Evolutionary conservation across 768 basidiomycete species (phyloP).

Genomic region (Tubosaeta sp.): DNA sequence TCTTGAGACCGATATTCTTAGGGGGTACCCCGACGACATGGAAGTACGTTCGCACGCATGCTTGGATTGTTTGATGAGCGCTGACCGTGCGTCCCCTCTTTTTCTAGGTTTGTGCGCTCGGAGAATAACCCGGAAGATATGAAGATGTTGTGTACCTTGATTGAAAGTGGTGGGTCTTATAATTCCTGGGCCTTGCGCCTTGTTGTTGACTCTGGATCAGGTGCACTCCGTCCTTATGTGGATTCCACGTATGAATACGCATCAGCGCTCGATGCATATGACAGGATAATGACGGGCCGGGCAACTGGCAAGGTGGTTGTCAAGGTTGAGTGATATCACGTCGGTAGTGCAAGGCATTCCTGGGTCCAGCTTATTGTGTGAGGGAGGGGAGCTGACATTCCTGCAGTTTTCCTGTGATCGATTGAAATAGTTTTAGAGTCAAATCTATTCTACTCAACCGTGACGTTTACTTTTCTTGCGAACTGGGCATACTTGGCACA

Average conservation of each 20-base stretch:
- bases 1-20: constrained; percentile 41
- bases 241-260: constrained; percentile 59
- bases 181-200: not conserved
- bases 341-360: too few relatives aligned
- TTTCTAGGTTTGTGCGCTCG: constrained; percentile 25
- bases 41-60: constrained; percentile 33
- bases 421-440: too few relatives aligned
- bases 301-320: constrained; percentile 68
- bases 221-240: constrained; percentile 43
- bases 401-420: too few relatives aligned
- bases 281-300: constrained; percentile 48
- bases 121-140: constrained; percentile 34
- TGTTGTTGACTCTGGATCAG: constrained; percentile 27
- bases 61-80: not conserved
- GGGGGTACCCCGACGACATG: constrained; percentile 49
- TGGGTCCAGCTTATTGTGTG: too few relatives aligned
- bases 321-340: constrained; percentile 35
- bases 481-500: too few relatives aligned
- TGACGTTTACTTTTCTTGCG: too few relatives aligned
- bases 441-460: too few relatives aligned
- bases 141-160: constrained; percentile 32
- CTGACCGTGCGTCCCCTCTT: not conserved
- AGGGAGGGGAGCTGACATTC: too few relatives aligned
- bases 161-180: constrained; percentile 38
- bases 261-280: constrained; percentile 58